A percentile compares a stretch with the other conserved stretches of the same genome.
Evolutionary conservation across 192 early-diverging fungal species (phyloP).

Genomic region (Linnemannia exigua): DNA sequence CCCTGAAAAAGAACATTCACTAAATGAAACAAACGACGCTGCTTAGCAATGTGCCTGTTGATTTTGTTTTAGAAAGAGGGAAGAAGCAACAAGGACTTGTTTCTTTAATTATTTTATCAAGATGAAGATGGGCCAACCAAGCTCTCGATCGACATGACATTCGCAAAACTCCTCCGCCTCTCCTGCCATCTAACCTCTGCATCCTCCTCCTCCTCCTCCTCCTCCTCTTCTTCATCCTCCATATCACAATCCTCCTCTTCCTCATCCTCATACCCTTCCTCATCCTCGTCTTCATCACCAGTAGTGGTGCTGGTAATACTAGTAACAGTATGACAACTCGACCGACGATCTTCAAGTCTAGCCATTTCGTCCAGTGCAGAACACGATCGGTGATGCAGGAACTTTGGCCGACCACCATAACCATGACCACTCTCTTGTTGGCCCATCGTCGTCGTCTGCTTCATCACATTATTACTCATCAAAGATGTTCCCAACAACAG

Average conservation of each 20-base stretch:
- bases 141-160: slow-evolving; percentile 49
- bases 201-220: neutral
- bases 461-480: neutral
- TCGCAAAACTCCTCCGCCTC: slow-evolving; percentile 21
- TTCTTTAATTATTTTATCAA: neutral
- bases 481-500: neutral
- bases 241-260: slow-evolving; percentile 8
- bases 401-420: neutral
- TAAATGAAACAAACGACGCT: too few species aligned
- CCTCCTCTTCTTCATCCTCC: neutral
- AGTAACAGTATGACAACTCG: too few species aligned
- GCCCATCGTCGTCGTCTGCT: neutral
- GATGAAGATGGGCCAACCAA: slow-evolving; percentile 22
- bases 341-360: neutral
- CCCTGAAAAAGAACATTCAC: too few species aligned
- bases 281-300: neutral
- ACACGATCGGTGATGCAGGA: neutral
- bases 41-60: too few species aligned
- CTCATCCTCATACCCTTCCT: neutral
- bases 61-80: too few species aligned
- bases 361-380: neutral
- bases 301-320: too few species aligned
- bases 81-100: too few species aligned
- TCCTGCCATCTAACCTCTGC: neutral
- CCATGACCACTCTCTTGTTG: neutral